Percentiles rank a stretch among this genome's conserved stretches.
Conservation (phyloP, 805 yeast species). For the Jamesozyma hellenica region DNA sequence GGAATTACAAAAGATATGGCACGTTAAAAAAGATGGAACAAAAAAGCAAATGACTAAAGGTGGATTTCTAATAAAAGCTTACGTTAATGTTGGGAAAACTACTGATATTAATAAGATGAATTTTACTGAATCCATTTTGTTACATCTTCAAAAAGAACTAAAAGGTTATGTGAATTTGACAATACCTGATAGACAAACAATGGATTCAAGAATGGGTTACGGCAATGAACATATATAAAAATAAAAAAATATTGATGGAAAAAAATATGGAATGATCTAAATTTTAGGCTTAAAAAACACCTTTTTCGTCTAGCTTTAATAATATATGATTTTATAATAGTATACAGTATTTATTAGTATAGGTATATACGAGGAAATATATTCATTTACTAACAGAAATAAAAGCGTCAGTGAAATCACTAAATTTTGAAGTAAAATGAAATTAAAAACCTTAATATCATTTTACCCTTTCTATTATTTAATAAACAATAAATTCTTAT, state of each 20-base stretch:
- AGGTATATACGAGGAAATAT: too few species aligned
- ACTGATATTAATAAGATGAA: slow-evolving; percentile 68
- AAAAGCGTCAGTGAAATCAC: too few species aligned
- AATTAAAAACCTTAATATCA: background rate
- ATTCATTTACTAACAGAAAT: background rate
- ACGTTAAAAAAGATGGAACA: slow-evolving; percentile 18
- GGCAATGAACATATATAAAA: background rate
- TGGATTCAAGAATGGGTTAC: slow-evolving; percentile 54
- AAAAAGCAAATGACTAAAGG: slow-evolving; percentile 45
- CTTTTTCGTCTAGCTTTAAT: background rate
- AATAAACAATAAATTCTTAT: too few species aligned
- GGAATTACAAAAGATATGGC: slow-evolving; percentile 25
- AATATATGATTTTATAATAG: background rate
- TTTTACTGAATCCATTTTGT: slow-evolving; percentile 53
- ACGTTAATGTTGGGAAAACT: slow-evolving; percentile 57
- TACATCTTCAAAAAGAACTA: slow-evolving; percentile 53
- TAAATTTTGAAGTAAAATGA: background rate
- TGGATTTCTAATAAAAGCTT: slow-evolving; percentile 49
- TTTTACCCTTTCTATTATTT: too few species aligned
- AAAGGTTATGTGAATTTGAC: slow-evolving; percentile 57
- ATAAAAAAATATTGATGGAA: too few species aligned
- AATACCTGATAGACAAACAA: slow-evolving; percentile 66
- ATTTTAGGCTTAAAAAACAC: background rate
- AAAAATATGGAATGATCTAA: background rate
- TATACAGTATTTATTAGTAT: background rate